Percentiles rank a stretch among this genome's conserved stretches.
Conservation (phyloP, 2,329 filamentous ascomycete genomes). For the Bertia moriformis region DNA sequence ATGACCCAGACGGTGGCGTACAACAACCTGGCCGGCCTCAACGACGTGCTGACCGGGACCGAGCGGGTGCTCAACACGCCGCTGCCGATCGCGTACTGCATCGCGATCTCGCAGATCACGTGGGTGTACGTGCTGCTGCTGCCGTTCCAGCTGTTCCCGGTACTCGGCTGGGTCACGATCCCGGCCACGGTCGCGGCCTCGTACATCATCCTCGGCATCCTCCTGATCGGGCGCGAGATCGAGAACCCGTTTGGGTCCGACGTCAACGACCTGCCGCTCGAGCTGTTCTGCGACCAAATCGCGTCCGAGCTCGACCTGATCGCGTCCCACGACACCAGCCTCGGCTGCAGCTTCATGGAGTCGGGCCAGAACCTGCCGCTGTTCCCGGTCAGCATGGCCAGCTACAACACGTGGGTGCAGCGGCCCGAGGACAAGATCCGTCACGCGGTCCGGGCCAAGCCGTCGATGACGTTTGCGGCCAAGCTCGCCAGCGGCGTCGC, state of each 20-base stretch:
- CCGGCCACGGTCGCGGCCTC: constrained; percentile 58
- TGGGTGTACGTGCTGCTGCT: constrained; percentile 71
- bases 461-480: not conserved
- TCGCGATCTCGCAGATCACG: constrained; percentile 73
- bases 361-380: constrained; percentile 33
- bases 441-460: not conserved
- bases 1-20: constrained; percentile 47
- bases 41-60: constrained; percentile 57
- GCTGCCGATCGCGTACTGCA: constrained; percentile 68
- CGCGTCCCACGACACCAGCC: constrained; percentile 37
- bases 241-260: constrained; percentile 76
- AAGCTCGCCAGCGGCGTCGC: not conserved
- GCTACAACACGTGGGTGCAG: constrained; percentile 4
- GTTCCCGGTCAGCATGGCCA: constrained; percentile 33
- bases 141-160: constrained; percentile 61
- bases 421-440: not conserved
- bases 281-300: constrained; percentile 63
- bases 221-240: constrained; percentile 64
- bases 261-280: constrained; percentile 68
- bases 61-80: constrained; percentile 73
- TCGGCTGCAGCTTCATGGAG: constrained; percentile 30
- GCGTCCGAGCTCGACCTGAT: constrained; percentile 63
- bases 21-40: constrained; percentile 47
- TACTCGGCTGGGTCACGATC: constrained; percentile 61
- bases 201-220: constrained; percentile 71